Conservation (phyloP, 345 rosid genomes). For the Citrus glauca region DNA sequence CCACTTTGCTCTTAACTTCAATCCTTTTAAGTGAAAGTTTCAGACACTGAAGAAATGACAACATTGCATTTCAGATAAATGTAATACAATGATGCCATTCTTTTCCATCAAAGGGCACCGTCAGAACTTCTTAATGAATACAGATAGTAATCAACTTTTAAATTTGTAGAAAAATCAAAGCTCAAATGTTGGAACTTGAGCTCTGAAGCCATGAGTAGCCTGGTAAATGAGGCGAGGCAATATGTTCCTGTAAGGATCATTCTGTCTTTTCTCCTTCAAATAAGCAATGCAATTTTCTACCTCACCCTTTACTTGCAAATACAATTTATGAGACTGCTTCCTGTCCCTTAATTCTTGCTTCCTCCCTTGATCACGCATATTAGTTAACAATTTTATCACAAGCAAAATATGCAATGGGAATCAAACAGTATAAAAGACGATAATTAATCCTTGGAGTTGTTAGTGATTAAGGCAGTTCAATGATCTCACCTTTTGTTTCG, state of each 20-base stretch:
- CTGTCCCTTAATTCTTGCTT: conserved; percentile 42
- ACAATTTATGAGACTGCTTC: conserved; percentile 43
- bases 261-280: conserved; percentile 54
- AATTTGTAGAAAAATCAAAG: conserved; percentile 22
- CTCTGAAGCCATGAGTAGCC: conserved; percentile 34
- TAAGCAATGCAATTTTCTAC: conserved; percentile 56
- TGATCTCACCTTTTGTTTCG: conserved; percentile 33
- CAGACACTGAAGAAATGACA: background rate
- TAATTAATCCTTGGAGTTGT: too few relatives aligned
- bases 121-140: background rate
- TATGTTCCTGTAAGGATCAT: conserved; percentile 55
- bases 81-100: background rate
- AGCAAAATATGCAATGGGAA: too few relatives aligned
- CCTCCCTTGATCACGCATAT: conserved; percentile 25
- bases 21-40: background rate
- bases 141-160: background rate
- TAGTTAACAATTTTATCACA: too few relatives aligned
- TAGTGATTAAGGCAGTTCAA: too few relatives aligned
- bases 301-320: conserved; percentile 44
- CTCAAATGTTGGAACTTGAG: conserved; percentile 58
- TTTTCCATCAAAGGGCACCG: background rate
- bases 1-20: too few relatives aligned
- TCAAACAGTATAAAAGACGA: too few relatives aligned
- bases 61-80: background rate
- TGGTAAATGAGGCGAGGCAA: conserved; percentile 40